Evolutionary conservation across 805 yeast species (phyloP), one percentile per base, ranked within the genome.

Genomic region (Sugiyamaella smithiae): DNA sequence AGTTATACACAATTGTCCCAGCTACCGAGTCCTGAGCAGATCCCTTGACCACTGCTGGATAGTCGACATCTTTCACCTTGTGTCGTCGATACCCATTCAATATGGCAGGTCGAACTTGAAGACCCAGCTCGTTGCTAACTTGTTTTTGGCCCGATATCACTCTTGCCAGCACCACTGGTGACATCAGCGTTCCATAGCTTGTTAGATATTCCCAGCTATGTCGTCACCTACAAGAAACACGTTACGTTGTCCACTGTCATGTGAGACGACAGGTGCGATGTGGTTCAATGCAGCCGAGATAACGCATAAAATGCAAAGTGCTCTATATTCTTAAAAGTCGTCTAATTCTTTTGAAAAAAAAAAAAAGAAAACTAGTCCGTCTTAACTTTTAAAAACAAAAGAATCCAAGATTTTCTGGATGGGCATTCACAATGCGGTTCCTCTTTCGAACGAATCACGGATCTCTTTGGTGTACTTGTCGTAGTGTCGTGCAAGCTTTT

Each of bases 401-500:
- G n/a, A n/a, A n/a, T n/a, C n/a, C n/a, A n/a, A n/a, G n/a, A n/a
- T n/a, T n/a, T n/a, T n/a, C n/a, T n/a, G n/a, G n/a, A n/a, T n/a
- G n/a, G n/a, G n/a, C n/a, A n/a, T n/a, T 36, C 41, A 51, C 36
- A 49, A 23, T 9, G 70, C 69, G 14, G 70, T 64, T 4, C 71
- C 72, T 5, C 71, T 54, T 47, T 67, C 71, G 28, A 67, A 59
- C 4, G 68, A 54, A 40, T 67, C 71, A 12, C 63, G 45, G 26
- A 65, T 63, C 40, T 65, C 67, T 48, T 62, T 56, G 7, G 66
- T 64, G 41, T 67, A 68, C 49, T 70, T 68, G 51, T 73, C 75
- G 56, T 80, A 81, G 53, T 80, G 80, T 26, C 89, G 69, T 40
- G 76, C 65, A 54, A 86, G 67, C 59, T 86, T 85, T 61, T 76